Base-by-base conservation (phyloP, 176 grass and related monocot genomes). In the Bolboschoenus planiculmis region DNA sequence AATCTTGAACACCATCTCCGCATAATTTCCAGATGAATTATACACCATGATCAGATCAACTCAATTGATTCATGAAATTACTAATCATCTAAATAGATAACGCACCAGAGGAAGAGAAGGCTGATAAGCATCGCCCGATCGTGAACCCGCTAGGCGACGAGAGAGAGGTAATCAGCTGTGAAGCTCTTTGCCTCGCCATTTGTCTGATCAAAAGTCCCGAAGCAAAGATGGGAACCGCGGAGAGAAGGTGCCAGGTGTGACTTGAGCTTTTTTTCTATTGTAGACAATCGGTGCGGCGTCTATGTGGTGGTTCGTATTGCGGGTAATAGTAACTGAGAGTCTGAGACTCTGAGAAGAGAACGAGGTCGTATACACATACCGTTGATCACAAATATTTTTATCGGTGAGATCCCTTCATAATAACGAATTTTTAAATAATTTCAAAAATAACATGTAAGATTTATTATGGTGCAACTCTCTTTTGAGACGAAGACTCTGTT, bases 111-210 rank as follows among this genome's bases (percentile, higher is more conserved):
- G 54, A 60, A 59, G 78, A 80, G 31, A 80, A 21, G 50, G 50
- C 53, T 29, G 78, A 80, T 36, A 57, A 80, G 8, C 31, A 80
- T 57, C 78, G 53, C 13, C 7, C 56, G 20, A 80, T 40, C 21
- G 16, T 27, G 26, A 80, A 80, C 23, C 56, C 31, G 16, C 35
- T 40, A 37, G 51, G 78, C 6, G 15, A 59, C 2, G 78, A 80
- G 78, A 80, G 78, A 58, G 53, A 80, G 54, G 53, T 23, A 11
- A 80, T n/a, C 21, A 80, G 46, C 18, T 80, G 50, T 21, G 78
- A 80, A 23, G 21, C 50, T 57, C 78, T 59, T 57, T 53, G 50
- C 54, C 9, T 80, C 46, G 78, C 78, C 78, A 80, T 80, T 71
- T 57, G 78, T 55, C 51, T 60, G 9, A 80, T 80, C 78, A 60